Percentiles rank a stretch among this genome's conserved stretches.
phyloP scores from a whole-genome alignment of 495 filamentous ascomycete species.

The Neurospora sp. region DNA sequence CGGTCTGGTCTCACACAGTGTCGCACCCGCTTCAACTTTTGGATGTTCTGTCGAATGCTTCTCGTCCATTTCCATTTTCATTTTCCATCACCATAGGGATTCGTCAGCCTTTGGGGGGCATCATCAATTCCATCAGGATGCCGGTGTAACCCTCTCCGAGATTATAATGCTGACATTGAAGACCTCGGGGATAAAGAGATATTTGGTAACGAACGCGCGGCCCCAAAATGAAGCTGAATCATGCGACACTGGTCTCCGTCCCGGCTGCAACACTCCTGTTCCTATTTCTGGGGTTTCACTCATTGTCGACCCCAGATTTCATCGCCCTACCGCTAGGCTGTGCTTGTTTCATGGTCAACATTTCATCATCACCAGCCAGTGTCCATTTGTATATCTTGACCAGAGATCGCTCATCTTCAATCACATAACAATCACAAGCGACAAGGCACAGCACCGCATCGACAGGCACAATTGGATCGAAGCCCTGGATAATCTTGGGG shows the following conservation, averaged over 20 bases:
- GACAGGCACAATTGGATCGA: not conserved
- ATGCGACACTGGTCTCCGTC: not conserved
- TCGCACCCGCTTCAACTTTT: not conserved
- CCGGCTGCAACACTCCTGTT: not conserved
- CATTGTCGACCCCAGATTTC: not conserved
- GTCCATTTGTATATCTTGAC: not conserved
- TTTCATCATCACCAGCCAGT: not conserved
- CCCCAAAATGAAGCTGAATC: not conserved
- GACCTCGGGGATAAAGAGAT: not conserved
- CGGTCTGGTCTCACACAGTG: not conserved
- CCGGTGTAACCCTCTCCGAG: not conserved
- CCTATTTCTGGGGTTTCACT: not conserved
- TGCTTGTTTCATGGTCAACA: not conserved
- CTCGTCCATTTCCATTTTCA: not conserved
- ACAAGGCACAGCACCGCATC: not conserved
- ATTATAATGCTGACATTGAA: not conserved
- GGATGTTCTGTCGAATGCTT: not conserved
- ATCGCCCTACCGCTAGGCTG: not conserved
- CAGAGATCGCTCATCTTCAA: not conserved
- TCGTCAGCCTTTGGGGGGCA: not conserved
- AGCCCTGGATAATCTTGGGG: not conserved
- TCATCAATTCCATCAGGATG: not conserved
- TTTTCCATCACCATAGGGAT: not conserved
- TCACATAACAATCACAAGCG: not conserved
- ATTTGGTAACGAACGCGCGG: not conserved